Conservation (phyloP, 176 grass and related monocot species). For the Themeda triandra region DNA sequence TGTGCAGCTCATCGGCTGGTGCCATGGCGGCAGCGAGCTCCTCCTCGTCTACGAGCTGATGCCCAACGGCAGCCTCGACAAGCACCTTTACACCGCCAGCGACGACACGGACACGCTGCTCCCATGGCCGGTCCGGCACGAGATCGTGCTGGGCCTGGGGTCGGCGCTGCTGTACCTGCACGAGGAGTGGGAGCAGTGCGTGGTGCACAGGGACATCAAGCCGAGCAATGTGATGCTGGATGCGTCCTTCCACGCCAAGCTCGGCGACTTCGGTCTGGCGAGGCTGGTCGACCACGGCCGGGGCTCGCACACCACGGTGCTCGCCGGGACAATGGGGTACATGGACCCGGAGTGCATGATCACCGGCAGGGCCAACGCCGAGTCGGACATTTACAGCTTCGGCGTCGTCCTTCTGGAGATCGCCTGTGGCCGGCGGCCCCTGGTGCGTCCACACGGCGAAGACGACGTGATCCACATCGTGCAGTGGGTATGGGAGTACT, state of each 20-base stretch:
- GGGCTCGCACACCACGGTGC: not conserved
- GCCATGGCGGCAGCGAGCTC: constrained; percentile 58
- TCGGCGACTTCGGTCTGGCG: constrained; percentile 35
- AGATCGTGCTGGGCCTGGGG: not conserved
- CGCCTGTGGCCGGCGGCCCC: constrained; percentile 6
- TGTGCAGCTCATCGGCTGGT: constrained; percentile 43
- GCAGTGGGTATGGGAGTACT: constrained; percentile 23
- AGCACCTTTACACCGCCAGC: too few species aligned
- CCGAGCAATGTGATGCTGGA: constrained; percentile 43
- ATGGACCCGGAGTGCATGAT: constrained; percentile 28
- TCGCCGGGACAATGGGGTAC: constrained; percentile 36
- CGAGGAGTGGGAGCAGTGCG: constrained; percentile 39
- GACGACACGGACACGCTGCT: too few species aligned
- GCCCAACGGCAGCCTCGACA: not conserved
- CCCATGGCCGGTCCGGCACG: too few species aligned
- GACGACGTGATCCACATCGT: not conserved
- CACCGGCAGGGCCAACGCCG: not conserved
- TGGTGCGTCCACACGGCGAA: not conserved
- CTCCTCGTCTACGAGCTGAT: not conserved
- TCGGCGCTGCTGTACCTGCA: constrained; percentile 21
- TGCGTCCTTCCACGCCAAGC: constrained; percentile 17
- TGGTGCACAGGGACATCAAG: constrained; percentile 32
- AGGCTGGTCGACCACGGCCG: constrained; percentile 34
- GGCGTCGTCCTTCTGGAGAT: constrained; percentile 46
- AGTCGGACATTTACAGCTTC: constrained; percentile 41